Conservation (phyloP, 78 protist genomes). For the Dictyostelium purpureum region DNA sequence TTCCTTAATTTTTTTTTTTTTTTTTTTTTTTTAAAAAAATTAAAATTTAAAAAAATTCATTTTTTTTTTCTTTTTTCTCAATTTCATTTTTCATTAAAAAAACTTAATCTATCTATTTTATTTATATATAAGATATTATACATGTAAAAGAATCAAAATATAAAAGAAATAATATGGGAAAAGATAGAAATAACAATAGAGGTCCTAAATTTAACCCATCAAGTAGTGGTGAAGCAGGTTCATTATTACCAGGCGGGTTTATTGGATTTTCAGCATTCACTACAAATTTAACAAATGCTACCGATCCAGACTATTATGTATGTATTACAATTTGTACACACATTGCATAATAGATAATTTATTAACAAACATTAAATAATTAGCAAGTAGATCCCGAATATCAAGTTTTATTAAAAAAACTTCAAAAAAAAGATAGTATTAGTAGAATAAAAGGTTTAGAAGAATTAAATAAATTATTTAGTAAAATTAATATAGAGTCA, state of each 20-base stretch:
- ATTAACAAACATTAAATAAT: neutral
- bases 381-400: conserved; percentile 76
- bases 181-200: conserved; percentile 13
- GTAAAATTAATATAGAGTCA: conserved; percentile 26
- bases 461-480: conserved; percentile 19
- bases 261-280: conserved; percentile 69
- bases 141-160: neutral
- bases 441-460: conserved; percentile 61
- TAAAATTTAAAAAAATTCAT: too few relatives aligned
- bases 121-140: neutral
- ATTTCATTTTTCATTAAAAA: neutral
- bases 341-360: neutral
- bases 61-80: neutral
- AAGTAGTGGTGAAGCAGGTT: conserved; percentile 19
- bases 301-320: conserved; percentile 51
- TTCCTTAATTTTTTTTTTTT: neutral
- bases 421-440: conserved; percentile 43
- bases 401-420: conserved; percentile 61
- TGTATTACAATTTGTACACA: neutral
- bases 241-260: conserved; percentile 5
- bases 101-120: too few relatives aligned
- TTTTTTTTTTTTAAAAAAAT: too few relatives aligned
- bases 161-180: neutral
- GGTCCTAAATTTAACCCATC: conserved; percentile 38
- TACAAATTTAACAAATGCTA: conserved; percentile 38